Percentiles rank a stretch among this genome's conserved stretches.
phyloP scores from a whole-genome alignment of 164 flowering plant species.

The Sextonia rubra region DNA sequence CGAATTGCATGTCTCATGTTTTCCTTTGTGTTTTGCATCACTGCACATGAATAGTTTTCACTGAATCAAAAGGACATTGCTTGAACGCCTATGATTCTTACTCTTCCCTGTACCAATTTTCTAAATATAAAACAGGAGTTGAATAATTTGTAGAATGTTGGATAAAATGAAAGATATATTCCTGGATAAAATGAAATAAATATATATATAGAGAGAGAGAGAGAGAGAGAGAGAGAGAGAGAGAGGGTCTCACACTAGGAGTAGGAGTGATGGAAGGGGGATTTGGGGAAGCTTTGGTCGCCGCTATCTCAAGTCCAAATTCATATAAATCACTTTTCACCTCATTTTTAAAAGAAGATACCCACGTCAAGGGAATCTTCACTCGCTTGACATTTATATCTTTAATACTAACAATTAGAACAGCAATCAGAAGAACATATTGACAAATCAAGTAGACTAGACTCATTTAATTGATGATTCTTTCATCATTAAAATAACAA shows the following conservation, averaged over 20 bases:
- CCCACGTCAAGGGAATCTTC: neutral
- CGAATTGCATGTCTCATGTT: conserved; percentile 5
- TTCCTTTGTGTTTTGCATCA: conserved; percentile 1
- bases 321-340: neutral
- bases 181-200: no score
- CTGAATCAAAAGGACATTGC: neutral
- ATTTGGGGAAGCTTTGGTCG: conserved; percentile 29
- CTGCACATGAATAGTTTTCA: neutral
- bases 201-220: no score
- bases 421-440: no score
- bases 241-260: no score
- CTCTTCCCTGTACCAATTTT: neutral
- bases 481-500: no score
- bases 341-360: neutral
- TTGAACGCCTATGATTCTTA: neutral
- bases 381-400: neutral
- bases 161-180: no score
- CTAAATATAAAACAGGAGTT: neutral
- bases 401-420: no score
- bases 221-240: no score
- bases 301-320: conserved; percentile 22
- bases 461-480: no score
- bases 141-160: no score
- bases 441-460: no score
- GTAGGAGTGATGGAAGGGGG: conserved; percentile 37